Base-by-base conservation (phyloP, 768 basidiomycete genomes). In the Pleurotus ostreatus region DNA sequence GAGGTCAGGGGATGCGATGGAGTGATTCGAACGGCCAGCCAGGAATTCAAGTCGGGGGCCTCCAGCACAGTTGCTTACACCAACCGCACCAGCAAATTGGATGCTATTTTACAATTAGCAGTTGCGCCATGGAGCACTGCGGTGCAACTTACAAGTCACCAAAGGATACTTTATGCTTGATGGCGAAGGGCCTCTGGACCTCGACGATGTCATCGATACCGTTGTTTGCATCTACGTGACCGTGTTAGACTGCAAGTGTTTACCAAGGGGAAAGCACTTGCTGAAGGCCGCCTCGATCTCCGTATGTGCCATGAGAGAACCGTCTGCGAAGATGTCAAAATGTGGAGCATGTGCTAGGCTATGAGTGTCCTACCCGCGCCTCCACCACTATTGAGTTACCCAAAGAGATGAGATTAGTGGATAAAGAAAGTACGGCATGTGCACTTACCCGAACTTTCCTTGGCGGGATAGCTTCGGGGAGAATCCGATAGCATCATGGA, bases 401-500 rank as follows among this genome's bases (percentile, higher is more conserved):
- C 22, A 56, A 16, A 38, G 7, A 18, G 41, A 26, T 46, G 4
- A 18, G 26, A 26, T 44, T 44, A 49, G 15, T 26, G 18, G 4
- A 46, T 16, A 9, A 6, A 16, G 15, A 1, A 46, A 2, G 45
- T 18, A 43, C 6, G 23, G 23, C 18, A 4, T 11, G 20, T 37
- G n/a, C 12, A 56, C 64, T 56, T 44, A 60, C 65, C 66, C 66
- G 38, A 66, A 66, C 57, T 63, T 57, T 5, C 65, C 65, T 40
- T 61, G 44, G 5, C 39, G 16, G 22, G 57, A 56, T 1, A 70
- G 53, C n/a, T 57, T 60, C 6, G 62, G 59, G 1, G 69, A 70
- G 58, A 68, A 71, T 4, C 68, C 70, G 40, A 71, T 69, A 3
- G 69, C 70, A 48, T 71, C 70, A 59, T 71, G 65, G 63, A 66